Evolutionary conservation across 495 filamentous ascomycete genomes (phyloP).

Genomic region (Trypethelium eluteriae): DNA sequence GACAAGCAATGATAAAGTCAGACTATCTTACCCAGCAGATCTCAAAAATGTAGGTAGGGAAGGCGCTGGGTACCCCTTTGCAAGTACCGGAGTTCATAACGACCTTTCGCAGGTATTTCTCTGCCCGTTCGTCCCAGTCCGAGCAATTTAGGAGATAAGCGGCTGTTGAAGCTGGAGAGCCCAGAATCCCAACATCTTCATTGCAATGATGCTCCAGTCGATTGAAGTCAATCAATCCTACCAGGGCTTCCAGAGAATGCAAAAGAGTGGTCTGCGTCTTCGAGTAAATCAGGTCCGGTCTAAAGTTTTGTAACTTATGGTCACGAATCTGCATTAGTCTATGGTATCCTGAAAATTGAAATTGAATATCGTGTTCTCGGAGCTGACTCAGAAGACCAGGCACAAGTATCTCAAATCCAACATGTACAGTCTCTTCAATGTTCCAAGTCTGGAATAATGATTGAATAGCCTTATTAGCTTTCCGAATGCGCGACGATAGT

Average conservation of each 20-base stretch:
- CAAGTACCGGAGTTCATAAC: too few relatives aligned
- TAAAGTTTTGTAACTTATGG: slow-evolving; percentile 22
- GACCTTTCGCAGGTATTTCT: slow-evolving; percentile 13
- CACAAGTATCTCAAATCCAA: not conserved
- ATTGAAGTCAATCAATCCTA: slow-evolving; percentile 37
- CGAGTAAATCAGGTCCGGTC: slow-evolving; percentile 26
- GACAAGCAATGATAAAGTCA: not conserved
- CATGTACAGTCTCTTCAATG: not conserved
- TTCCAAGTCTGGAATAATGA: not conserved
- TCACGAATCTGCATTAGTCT: not conserved
- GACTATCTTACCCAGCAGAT: slow-evolving; percentile 30
- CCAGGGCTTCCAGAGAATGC: slow-evolving; percentile 40
- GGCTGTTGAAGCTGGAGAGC: slow-evolving; percentile 40
- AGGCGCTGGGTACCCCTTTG: slow-evolving; percentile 31
- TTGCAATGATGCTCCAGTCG: slow-evolving; percentile 35
- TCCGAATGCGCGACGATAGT: not conserved
- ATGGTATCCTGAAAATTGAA: not conserved
- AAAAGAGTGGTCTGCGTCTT: slow-evolving; percentile 24
- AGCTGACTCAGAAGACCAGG: not conserved
- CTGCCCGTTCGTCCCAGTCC: slow-evolving; percentile 35
- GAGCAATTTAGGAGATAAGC: slow-evolving; percentile 36
- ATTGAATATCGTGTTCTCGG: not conserved
- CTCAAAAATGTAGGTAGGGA: slow-evolving; percentile 38
- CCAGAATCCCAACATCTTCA: slow-evolving; percentile 38
- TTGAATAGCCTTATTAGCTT: not conserved